These are phyloP conservation scores for Erucastrum elatum DNA, from an alignment of 345 rosid genomes.

Conservation along the genomic window DNA sequence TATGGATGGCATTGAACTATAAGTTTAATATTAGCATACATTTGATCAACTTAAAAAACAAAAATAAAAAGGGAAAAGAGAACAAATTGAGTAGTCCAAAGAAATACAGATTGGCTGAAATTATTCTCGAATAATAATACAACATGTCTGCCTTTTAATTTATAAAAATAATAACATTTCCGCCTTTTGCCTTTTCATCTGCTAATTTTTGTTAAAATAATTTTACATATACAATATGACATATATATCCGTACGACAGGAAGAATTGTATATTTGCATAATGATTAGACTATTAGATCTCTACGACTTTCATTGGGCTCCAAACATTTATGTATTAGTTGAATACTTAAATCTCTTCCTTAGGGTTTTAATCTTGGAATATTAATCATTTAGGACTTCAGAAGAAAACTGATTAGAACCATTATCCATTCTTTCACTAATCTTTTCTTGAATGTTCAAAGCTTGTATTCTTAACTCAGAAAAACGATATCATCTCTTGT, in stretches of 20 bases:
- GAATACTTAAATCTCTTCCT: neutral
- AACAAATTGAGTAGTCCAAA: constrained; percentile 32
- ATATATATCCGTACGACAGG: constrained; percentile 21
- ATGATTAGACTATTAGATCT: constrained; percentile 31
- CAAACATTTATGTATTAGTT: neutral
- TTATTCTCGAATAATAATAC: constrained; percentile 30
- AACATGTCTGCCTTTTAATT: constrained; percentile 12
- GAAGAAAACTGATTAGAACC: neutral
- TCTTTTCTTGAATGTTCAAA: neutral
- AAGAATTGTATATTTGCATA: constrained; percentile 19
- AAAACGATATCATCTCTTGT: neutral
- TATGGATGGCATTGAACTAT: constrained; percentile 8
- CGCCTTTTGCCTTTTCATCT: constrained; percentile 35
- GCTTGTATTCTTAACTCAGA: neutral
- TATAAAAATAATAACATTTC: neutral
- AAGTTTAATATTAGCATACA: neutral
- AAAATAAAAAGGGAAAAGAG: constrained; percentile 7
- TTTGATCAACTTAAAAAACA: neutral
- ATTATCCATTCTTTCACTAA: neutral
- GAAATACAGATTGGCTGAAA: constrained; percentile 37
- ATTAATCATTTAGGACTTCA: constrained; percentile 13
- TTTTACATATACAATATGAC: neutral
- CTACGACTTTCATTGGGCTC: constrained; percentile 15
- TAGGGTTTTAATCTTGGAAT: neutral
- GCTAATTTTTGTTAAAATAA: neutral